A percentile compares a stretch with the other conserved stretches of the same genome.
Evolutionary conservation across 2,329 filamentous ascomycete species (phyloP).

Genomic region (Gaeumannomyces tritici): DNA sequence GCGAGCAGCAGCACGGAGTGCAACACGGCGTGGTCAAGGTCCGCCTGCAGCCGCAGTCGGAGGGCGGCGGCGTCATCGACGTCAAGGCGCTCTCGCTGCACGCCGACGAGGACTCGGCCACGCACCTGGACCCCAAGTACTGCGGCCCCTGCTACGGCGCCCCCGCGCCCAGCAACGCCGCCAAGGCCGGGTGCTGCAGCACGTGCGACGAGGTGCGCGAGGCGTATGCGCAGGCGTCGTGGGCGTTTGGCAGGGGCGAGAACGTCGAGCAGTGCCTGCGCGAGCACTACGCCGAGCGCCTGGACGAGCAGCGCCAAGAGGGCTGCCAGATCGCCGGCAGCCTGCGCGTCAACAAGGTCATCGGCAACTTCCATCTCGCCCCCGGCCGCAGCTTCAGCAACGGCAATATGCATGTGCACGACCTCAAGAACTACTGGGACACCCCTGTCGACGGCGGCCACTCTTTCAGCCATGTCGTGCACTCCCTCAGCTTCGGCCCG

Average conservation of each 20-base stretch:
- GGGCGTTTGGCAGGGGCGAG: constrained; percentile 90
- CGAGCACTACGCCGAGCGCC: constrained; percentile 84
- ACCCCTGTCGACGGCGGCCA: constrained; percentile 59
- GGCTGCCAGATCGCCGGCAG: constrained; percentile 90
- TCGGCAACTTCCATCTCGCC: constrained; percentile 97
- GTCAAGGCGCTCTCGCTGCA: constrained; percentile 62
- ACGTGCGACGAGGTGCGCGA: constrained; percentile 95
- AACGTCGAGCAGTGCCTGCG: constrained; percentile 90
- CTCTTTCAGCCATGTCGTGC: constrained; percentile 82
- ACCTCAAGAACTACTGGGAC: constrained; percentile 91
- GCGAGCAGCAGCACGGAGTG: constrained; percentile 91
- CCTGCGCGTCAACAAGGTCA: constrained; percentile 93
- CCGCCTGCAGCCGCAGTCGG: constrained; percentile 58
- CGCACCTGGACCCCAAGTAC: constrained; percentile 83
- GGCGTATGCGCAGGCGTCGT: constrained; percentile 79
- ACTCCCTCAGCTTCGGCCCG: constrained; percentile 86
- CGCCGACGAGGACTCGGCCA: constrained; percentile 53
- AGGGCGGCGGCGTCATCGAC: constrained; percentile 72
- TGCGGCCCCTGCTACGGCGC: constrained; percentile 93
- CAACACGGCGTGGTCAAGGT: constrained; percentile 90
- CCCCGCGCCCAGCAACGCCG: constrained; percentile 55
- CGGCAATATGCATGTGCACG: constrained; percentile 95
- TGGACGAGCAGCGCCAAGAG: constrained; percentile 81
- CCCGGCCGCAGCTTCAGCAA: constrained; percentile 94
- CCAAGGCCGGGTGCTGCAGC: constrained; percentile 87